These are phyloP conservation scores for Wallacemonas sp. DNA, from an alignment of 208 protist species.

Conservation along the genomic window DNA sequence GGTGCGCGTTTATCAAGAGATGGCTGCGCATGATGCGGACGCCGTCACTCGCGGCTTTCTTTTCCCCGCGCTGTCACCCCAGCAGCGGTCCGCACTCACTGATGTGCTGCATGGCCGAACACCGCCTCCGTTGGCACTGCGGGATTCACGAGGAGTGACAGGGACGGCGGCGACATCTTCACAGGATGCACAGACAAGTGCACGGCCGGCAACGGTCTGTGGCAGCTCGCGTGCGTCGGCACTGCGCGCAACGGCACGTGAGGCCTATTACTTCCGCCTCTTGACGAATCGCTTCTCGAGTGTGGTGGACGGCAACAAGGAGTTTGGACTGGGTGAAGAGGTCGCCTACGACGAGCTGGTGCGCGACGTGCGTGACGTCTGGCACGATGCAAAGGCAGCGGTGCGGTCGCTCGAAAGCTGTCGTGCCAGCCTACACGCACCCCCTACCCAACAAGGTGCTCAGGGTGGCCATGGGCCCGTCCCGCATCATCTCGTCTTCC, in stretches of 20 bases:
- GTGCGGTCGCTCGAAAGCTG: slow-evolving; percentile 4
- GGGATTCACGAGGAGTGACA: too few species aligned
- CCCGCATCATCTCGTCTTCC: slow-evolving; percentile 33
- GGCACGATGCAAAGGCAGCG: slow-evolving; percentile 17
- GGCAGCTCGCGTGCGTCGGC: not conserved
- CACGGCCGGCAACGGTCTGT: not conserved
- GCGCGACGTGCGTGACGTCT: slow-evolving; percentile 23
- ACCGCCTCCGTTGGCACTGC: too few species aligned
- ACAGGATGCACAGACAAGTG: too few species aligned
- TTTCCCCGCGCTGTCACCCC: not conserved
- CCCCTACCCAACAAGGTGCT: not conserved
- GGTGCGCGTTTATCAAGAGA: slow-evolving; percentile 1
- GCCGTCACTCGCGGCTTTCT: slow-evolving; percentile 9
- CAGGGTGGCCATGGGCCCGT: not conserved
- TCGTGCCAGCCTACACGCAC: not conserved
- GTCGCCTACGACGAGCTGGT: slow-evolving; percentile 24
- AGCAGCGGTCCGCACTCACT: not conserved
- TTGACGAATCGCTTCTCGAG: slow-evolving; percentile 40
- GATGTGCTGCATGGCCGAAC: not conserved
- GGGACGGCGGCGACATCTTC: too few species aligned
- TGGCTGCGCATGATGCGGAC: not conserved
- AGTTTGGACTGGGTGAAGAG: slow-evolving; percentile 25
- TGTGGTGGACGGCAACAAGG: slow-evolving; percentile 38
- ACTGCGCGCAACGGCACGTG: not conserved
- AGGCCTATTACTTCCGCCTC: slow-evolving; percentile 17